A percentile compares a stretch with the other conserved stretches of the same genome.
These are phyloP conservation scores for Aspergillus mulundensis DNA, from an alignment of 495 filamentous ascomycete genomes.

Conservation along the genomic window DNA sequence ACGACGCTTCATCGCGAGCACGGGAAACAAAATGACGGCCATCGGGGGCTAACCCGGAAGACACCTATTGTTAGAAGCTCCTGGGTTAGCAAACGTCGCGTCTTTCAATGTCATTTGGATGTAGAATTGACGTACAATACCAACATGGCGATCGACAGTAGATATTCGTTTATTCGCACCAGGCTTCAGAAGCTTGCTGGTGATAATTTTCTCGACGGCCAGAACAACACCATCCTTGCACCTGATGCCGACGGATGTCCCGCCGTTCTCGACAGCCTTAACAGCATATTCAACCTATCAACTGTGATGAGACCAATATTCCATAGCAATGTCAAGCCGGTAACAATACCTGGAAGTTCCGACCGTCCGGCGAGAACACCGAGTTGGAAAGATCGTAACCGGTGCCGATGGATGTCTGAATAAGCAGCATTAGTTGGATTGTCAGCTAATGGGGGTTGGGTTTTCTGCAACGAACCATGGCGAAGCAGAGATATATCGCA, in stretches of 20 bases:
- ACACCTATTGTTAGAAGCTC: conserved; percentile 56
- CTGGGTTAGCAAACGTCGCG: not conserved
- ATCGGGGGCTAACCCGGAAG: conserved; percentile 88
- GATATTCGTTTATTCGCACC: conserved; percentile 95
- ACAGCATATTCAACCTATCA: conserved; percentile 88
- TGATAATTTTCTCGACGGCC: conserved; percentile 93
- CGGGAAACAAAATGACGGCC: conserved; percentile 92
- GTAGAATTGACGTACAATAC: conserved; percentile 62
- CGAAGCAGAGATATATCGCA: conserved; percentile 13
- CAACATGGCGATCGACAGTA: conserved; percentile 88
- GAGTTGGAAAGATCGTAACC: conserved; percentile 99
- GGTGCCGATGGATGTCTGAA: conserved; percentile 96
- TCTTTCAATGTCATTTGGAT: not conserved
- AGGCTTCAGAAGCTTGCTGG: conserved; percentile 89
- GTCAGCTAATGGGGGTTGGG: conserved; percentile 5
- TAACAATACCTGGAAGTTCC: conserved; percentile 80
- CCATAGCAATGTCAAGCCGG: not conserved
- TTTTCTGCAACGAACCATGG: conserved; percentile 30
- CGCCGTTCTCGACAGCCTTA: conserved; percentile 97
- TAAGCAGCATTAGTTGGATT: conserved; percentile 9
- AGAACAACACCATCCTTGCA: conserved; percentile 97
- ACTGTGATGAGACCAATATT: conserved; percentile 9
- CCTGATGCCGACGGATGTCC: conserved; percentile 91
- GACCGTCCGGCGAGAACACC: conserved; percentile 96
- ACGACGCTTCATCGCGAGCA: conserved; percentile 85